Evolutionary conservation across 2,329 filamentous ascomycete species (phyloP), one percentile per base, ranked within the genome.

Genomic region (Penicillium sp.): DNA sequence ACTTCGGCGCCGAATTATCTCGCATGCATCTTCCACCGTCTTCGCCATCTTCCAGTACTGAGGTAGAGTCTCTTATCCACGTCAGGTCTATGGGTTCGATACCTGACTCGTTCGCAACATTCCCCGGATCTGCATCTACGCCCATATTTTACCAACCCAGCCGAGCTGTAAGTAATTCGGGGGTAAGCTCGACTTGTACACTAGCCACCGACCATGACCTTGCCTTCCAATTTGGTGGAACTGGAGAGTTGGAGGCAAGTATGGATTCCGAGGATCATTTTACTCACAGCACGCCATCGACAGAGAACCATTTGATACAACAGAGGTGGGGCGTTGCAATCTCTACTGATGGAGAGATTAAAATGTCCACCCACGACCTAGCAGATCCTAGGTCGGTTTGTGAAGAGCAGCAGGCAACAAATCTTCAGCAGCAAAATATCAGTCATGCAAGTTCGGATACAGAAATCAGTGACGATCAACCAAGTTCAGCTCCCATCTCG

Each of bases 1-100:
- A 12, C 23, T 65, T 67, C 31, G 65, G 65, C 2, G 23, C 57
- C 43, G 52, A 55, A n/a, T 38, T 67, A 4, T 61, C 59, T 33
- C 62, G 65, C 31, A 59, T 53, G n/a, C 21, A 45, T 35, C 21
- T 25, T 35, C 38, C 49, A 29, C 31, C 39, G 6, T 8, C 39
- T 21, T 53, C 50, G 17, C 21, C 41, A 23, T 42, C 35, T 0
- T n/a, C 12, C n/a, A 29, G 21, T 3, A 12, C 3, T 2, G 23
- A 23, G 1, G 15, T n/a, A 6, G 31, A 1, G 10, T 15, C 53
- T 17, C 33, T 29, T 31, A 1, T 36, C 13, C 29, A 9, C 1
- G 19, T 19, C 7, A 7, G 25, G 21, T 21, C 38, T 12, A 6
- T 38, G 1, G 5, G 5, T 19, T 44, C 41, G 4, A 19, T 23